Base-by-base conservation (phyloP, 2,329 filamentous ascomycete genomes). In the Cephalotrichum gorgonifer region DNA sequence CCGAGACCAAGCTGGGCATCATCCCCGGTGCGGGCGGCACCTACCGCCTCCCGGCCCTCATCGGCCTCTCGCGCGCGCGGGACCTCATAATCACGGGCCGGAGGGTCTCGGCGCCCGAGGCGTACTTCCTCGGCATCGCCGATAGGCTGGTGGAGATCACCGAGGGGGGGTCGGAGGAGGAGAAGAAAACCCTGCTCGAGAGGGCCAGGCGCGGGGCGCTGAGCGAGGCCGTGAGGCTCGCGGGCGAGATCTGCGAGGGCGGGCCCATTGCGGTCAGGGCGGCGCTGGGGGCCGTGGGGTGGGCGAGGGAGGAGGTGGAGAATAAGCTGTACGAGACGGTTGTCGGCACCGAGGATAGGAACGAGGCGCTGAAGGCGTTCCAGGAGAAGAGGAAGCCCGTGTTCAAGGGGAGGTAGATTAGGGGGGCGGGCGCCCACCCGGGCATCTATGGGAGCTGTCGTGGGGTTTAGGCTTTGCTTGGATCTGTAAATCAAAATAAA, bases 11-110 rank as follows among this genome's bases (percentile, higher is more conserved):
- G 2, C 77, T 98, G 2, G 93, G 86, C 50, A 98, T 98, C 62
- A 86, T 98, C 55, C 93, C 93, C 3, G 93, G 93, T 51, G 93
- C 91, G 2, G 93, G 93, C 41, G 93, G 91, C 52, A 97, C 91
- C 1, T 88, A 88, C 65, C 83, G 93, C 9, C 80, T 98, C 1
- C 88, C 89, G 2, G 78, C 76, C 8, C 68, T 98, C 20, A 84
- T 98, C 55, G 93, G 93, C 5, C 69, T 85, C 23, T 73, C 76
- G 25, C 81, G 89, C 49, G 93, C 93, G n/a, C 77, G 90, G 46
- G 91, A 98, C 64, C 70, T 97, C 58, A 85, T 97, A 47, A 73
- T 97, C 8, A 97, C 91, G 0, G 93, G 93, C 3, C 79, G 93
- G n/a, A 76, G 88, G 41, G 86, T 98, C 12, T 75, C 76, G 8